These are phyloP conservation scores for Populus tremula DNA, from an alignment of 345 rosid genomes.

Conservation along the genomic window DNA sequence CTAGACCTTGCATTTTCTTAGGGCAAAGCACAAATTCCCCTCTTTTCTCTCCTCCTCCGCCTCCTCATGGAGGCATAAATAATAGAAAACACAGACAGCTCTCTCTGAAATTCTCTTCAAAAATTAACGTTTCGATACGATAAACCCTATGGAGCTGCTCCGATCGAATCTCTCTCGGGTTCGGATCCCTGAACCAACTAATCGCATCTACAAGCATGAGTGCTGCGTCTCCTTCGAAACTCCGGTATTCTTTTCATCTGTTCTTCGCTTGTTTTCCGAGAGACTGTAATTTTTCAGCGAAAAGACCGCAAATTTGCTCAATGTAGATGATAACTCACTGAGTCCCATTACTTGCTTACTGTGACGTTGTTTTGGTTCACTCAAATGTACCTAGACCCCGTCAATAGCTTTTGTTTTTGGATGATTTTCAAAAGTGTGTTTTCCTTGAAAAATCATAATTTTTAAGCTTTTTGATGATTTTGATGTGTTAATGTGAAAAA, in stretches of 20 bases:
- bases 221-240: conserved; percentile 94
- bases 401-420: no score
- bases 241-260: conserved; percentile 46
- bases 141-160: conserved; percentile 71
- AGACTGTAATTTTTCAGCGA: background rate
- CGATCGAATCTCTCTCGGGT: conserved; percentile 94
- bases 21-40: conserved; percentile 16
- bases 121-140: background rate
- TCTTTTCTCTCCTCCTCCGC: no score
- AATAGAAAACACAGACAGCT: background rate
- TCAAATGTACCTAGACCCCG: background rate
- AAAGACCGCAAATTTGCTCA: background rate
- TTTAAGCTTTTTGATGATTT: no score
- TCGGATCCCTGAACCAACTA: conserved; percentile 98
- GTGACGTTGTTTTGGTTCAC: background rate
- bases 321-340: background rate
- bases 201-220: conserved; percentile 94
- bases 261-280: conserved; percentile 6
- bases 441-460: no score
- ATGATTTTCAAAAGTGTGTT: no score
- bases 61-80: no score
- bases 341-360: background rate
- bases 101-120: background rate
- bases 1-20: background rate
- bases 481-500: no score